phyloP scores from a whole-genome alignment of 257 asterid species.

The Mitragyna speciosa region DNA sequence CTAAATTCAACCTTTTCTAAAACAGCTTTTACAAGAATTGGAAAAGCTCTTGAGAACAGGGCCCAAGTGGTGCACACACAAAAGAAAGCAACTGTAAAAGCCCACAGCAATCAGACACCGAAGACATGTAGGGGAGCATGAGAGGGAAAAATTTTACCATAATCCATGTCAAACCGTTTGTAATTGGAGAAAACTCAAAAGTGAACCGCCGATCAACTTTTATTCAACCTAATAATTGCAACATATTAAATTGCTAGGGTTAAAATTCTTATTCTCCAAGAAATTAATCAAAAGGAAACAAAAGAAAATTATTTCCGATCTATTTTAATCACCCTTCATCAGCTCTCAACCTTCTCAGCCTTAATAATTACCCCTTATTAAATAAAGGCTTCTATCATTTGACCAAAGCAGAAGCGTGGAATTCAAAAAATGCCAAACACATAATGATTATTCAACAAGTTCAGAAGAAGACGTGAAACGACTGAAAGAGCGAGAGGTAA shows the following conservation, averaged over 20 bases:
- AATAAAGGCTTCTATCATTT: neutral
- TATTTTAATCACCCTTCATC: neutral
- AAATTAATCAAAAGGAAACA: neutral
- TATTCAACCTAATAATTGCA: neutral
- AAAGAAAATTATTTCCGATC: neutral
- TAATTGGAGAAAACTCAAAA: neutral
- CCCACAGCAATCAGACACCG: neutral
- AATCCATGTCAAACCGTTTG: neutral
- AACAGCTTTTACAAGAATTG: too few species aligned
- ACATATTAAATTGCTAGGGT: too few species aligned
- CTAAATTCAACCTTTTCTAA: too few species aligned
- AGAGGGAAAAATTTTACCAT: neutral
- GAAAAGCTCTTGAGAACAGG: too few species aligned
- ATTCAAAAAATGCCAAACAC: neutral
- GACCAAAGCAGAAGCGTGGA: conserved; percentile 1
- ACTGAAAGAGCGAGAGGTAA: conserved; percentile 18
- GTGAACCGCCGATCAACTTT: neutral
- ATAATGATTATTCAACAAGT: neutral
- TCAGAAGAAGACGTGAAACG: neutral
- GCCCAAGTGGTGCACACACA: too few species aligned
- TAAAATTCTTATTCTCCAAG: neutral
- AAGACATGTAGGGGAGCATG: neutral
- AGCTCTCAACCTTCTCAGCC: neutral
- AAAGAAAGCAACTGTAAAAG: neutral
- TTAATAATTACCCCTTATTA: neutral